A percentile compares a stretch with the other conserved stretches of the same genome.
Evolutionary conservation across 2,329 filamentous ascomycete species (phyloP).

Genomic region (Sporothrix brasiliensis): DNA sequence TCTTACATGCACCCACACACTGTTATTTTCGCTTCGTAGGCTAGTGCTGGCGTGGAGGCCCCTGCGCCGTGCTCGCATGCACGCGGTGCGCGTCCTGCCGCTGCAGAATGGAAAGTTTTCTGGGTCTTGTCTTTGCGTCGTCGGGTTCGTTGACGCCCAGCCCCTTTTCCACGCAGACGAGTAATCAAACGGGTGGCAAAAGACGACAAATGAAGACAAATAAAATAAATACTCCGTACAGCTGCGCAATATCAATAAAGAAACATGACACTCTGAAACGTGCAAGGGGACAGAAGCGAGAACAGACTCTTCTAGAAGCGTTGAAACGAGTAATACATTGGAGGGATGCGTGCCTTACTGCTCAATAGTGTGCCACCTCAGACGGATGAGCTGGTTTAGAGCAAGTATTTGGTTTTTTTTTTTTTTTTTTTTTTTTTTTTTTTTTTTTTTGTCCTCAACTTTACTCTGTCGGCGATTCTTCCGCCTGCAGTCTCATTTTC

Average conservation of each 20-base stretch:
- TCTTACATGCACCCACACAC: slow-evolving; percentile 22
- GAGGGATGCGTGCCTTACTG: not conserved
- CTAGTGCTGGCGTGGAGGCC: not conserved
- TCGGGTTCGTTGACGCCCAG: slow-evolving; percentile 5
- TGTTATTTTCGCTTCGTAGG: not conserved
- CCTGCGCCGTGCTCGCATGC: not conserved
- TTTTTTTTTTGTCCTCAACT: not conserved
- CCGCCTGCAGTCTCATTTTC: not conserved
- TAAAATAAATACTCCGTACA: not conserved
- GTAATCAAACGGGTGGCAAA: slow-evolving; percentile 20
- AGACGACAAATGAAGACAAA: not conserved
- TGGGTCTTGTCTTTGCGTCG: not conserved
- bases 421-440: not conserved
- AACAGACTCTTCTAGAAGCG: slow-evolving; percentile 9
- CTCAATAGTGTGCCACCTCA: not conserved
- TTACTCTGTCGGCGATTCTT: not conserved
- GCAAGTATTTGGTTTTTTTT: not conserved
- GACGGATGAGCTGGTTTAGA: not conserved
- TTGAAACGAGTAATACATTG: slow-evolving; percentile 4
- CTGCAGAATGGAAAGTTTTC: slow-evolving; percentile 7
- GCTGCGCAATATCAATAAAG: not conserved
- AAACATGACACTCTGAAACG: not conserved
- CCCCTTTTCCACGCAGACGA: slow-evolving; percentile 20
- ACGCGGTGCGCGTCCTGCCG: slow-evolving; percentile 4
- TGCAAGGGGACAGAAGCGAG: not conserved